These are phyloP conservation scores for Vigna reflexopilosa DNA, from an alignment of 306 rosid genomes.

Conservation along the genomic window DNA sequence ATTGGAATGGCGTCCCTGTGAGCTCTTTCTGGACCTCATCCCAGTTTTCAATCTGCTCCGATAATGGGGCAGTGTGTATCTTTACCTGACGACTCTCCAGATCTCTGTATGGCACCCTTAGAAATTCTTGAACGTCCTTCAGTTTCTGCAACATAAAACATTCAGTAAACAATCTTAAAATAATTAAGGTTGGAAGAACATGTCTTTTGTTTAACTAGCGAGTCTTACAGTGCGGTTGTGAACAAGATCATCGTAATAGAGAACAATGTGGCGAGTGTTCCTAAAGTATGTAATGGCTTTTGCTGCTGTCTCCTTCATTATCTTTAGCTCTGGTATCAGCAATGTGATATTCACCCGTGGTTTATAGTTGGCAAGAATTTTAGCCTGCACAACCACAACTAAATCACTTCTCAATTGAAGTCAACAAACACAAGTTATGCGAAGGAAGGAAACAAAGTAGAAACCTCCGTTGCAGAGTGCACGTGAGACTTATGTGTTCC, in stretches of 20 bases:
- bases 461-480: conserved; percentile 61
- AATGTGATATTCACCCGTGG: conserved; percentile 55
- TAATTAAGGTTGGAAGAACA: neutral
- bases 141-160: conserved; percentile 51
- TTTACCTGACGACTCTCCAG: conserved; percentile 63
- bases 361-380: conserved; percentile 62
- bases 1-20: conserved; percentile 54
- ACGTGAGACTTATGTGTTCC: conserved; percentile 81
- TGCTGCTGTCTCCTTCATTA: conserved; percentile 48
- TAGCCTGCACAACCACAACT: conserved; percentile 51
- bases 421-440: neutral
- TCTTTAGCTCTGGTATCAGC: conserved; percentile 54
- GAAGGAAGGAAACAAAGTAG: neutral
- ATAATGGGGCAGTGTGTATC: conserved; percentile 66
- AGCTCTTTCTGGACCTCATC: conserved; percentile 54
- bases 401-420: conserved; percentile 20
- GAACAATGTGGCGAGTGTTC: conserved; percentile 62
- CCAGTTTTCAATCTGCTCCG: conserved; percentile 67
- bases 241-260: conserved; percentile 70
- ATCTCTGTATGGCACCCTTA: conserved; percentile 58
- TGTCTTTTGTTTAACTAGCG: neutral
- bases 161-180: neutral
- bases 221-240: conserved; percentile 62
- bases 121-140: conserved; percentile 68
- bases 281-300: conserved; percentile 61